These are phyloP conservation scores for Kitagawia praeruptora DNA, from an alignment of 129 eudicot species.

Conservation along the genomic window DNA sequence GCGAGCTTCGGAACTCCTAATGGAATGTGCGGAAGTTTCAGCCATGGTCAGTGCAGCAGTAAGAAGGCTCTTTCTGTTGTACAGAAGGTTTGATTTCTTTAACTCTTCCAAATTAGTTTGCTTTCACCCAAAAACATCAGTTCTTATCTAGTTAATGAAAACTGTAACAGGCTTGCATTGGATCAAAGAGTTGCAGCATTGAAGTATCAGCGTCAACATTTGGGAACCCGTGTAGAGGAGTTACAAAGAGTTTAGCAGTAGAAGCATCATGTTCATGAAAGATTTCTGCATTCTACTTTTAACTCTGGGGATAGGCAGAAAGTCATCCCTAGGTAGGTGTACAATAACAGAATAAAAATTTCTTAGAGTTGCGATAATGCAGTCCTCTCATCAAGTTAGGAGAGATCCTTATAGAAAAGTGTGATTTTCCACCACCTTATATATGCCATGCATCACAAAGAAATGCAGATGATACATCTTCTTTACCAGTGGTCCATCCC, in stretches of 20 bases:
- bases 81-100: constrained; percentile 34
- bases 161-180: constrained; percentile 68
- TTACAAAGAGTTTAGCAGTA: constrained; percentile 68
- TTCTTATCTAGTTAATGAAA: background rate
- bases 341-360: constrained; percentile 20
- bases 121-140: background rate
- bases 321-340: constrained; percentile 12
- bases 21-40: constrained; percentile 77
- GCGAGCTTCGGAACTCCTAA: constrained; percentile 89
- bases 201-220: constrained; percentile 46
- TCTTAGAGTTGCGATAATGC: background rate
- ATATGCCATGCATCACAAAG: background rate
- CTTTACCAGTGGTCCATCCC: background rate
- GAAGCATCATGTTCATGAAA: constrained; percentile 65
- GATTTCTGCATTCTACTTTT: background rate
- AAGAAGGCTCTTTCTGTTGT: constrained; percentile 46
- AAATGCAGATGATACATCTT: background rate
- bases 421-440: background rate
- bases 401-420: background rate
- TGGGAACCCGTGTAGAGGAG: constrained; percentile 77
- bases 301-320: background rate
- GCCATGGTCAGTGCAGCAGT: constrained; percentile 79
- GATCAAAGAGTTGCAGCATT: constrained; percentile 62
- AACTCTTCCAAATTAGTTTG: background rate
- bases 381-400: background rate